A percentile compares a stretch with the other conserved stretches of the same genome.
These are phyloP conservation scores for Paspalum notatum DNA, from an alignment of 176 grass and related monocot genomes.

Conservation along the genomic window DNA sequence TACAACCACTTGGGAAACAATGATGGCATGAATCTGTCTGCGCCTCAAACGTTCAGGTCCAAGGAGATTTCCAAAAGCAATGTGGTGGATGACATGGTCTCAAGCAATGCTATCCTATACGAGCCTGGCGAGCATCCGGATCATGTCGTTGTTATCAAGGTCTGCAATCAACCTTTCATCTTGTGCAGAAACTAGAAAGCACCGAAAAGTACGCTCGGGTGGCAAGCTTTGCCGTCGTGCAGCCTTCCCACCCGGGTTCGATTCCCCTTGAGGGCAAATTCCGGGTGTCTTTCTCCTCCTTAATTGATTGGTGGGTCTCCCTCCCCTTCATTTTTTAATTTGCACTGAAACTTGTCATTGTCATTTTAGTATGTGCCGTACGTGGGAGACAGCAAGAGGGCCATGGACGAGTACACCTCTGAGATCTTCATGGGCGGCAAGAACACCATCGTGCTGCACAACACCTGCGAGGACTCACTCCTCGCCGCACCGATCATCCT, in stretches of 20 bases:
- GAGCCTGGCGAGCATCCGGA: conserved; percentile 94
- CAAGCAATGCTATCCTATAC: conserved; percentile 90
- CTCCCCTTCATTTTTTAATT: too few species aligned
- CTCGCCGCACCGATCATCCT: conserved; percentile 92
- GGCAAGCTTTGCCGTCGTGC: too few species aligned
- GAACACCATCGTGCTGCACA: conserved; percentile 94
- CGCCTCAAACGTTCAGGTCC: conserved; percentile 93
- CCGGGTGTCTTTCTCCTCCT: too few species aligned
- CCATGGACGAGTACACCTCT: conserved; percentile 98
- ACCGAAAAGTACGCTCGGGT: too few species aligned
- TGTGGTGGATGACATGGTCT: conserved; percentile 98
- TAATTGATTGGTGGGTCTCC: too few species aligned
- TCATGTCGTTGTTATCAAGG: conserved; percentile 98
- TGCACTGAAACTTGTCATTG: not conserved
- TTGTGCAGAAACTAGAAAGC: not conserved
- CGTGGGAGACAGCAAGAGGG: conserved; percentile 95
- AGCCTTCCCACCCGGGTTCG: too few species aligned
- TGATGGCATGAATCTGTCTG: conserved; percentile 93
- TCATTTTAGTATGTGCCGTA: conserved; percentile 86
- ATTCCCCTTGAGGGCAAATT: too few species aligned
- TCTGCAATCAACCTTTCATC: conserved; percentile 25
- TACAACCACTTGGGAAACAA: conserved; percentile 99
- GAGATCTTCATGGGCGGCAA: conserved; percentile 98
- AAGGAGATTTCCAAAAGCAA: conserved; percentile 99
- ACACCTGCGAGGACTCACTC: conserved; percentile 97